A percentile compares a stretch with the other conserved stretches of the same genome.
Conservation (phyloP, 2,329 filamentous ascomycete species). For the Peltaster fructicola region DNA sequence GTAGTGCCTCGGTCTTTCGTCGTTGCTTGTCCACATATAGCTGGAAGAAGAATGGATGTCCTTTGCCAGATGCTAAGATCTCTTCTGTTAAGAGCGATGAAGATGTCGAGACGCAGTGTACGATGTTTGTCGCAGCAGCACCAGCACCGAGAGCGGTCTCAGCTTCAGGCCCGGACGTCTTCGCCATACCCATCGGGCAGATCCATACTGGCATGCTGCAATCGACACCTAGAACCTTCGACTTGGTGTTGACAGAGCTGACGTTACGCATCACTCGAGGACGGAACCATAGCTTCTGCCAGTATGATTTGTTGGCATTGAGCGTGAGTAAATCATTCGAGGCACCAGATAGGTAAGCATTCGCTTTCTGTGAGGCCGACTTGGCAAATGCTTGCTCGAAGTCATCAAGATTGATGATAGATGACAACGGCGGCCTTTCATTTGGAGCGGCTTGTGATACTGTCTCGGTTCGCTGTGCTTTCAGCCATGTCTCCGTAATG, state of each 20-base stretch:
- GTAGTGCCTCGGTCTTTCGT: constrained; percentile 31
- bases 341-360: constrained; percentile 29
- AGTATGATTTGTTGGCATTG: constrained; percentile 25
- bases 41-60: constrained; percentile 36
- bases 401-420: constrained; percentile 30
- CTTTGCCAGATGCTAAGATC: constrained; percentile 13
- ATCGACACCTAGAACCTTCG: constrained; percentile 16
- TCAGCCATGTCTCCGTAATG: constrained; percentile 14
- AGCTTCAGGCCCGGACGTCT: constrained; percentile 16
- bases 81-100: constrained; percentile 16
- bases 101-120: constrained; percentile 17
- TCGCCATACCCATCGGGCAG: constrained; percentile 18
- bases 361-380: constrained; percentile 21
- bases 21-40: constrained; percentile 43
- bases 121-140: constrained; percentile 14
- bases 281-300: constrained; percentile 28
- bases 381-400: constrained; percentile 25
- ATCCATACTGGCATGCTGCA: constrained; percentile 22
- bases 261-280: constrained; percentile 30
- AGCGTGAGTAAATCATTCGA: constrained; percentile 33
- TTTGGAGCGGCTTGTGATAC: constrained; percentile 12
- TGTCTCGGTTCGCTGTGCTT: constrained; percentile 14
- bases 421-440: constrained; percentile 27
- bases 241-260: constrained; percentile 18
- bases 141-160: constrained; percentile 18